Evolutionary conservation across 1,284 basidiomycete genomes (phyloP), one percentile per base, ranked within the genome.

Genomic region (Trichosporon faecale): DNA sequence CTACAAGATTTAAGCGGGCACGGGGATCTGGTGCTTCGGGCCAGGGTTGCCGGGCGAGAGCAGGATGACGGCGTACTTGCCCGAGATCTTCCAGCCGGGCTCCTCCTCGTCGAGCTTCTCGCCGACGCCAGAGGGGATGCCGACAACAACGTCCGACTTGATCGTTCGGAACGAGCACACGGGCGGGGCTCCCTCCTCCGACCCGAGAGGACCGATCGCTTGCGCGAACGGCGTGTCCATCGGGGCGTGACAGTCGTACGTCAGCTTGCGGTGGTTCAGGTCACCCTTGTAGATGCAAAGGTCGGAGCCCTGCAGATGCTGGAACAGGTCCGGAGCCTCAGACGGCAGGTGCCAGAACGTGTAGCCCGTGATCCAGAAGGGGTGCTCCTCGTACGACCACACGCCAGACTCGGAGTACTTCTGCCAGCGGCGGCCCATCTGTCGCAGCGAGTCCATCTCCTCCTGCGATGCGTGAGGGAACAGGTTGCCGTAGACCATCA

Each of bases 211-310:
- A 0, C 96, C 95, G 75, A 98, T 98, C 5, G 95, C 93, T 66
- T 92, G 85, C 67, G 93, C 90, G 82, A 98, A 98, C 2, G 94
- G 91, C 29, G 94, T 96, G 72, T 91, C 90, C 40, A 91, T 89
- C 0, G 95, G 96, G 0, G 94, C 94, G 71, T 93, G 92, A 79
- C 94, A 96, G 79, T 96, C 94, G 80, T 95, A 95, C 3, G 93
- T 94, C 76, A 98, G 85, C 73, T 77, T 91, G 77, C 92, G 90
- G 83, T 93, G 92, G 84, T 98, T 98, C 61, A 98, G 85, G 80
- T 97, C 95, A 52, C 95, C 94, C 85, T 98, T 98, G 89, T 97
- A 98, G 85, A 93, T 89, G 79, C 98, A 95, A 57, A 98, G 88
- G 80, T 98, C 91, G 35, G 92, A 94, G 57, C 90, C 90, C 73